These are phyloP conservation scores for Neurospora hispaniola DNA, from an alignment of 495 filamentous ascomycete species.

Conservation along the genomic window DNA sequence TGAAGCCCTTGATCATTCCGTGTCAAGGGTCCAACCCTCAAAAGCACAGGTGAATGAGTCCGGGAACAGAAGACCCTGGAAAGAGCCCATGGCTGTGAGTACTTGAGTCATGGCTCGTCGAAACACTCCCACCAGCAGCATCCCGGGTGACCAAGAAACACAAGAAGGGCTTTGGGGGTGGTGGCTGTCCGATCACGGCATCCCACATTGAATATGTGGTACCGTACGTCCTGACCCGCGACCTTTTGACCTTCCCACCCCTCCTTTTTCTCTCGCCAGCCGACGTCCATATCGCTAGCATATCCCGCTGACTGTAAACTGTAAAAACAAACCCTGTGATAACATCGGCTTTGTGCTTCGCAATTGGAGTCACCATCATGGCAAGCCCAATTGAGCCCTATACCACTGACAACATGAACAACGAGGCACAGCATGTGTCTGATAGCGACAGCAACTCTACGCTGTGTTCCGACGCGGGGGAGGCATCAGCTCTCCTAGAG, in stretches of 20 bases:
- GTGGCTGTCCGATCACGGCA: not conserved
- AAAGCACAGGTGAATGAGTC: not conserved
- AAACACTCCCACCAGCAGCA: not conserved
- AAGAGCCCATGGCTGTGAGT: not conserved
- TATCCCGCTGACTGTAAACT: not conserved
- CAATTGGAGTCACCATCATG: not conserved
- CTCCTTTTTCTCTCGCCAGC: not conserved
- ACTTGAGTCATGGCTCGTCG: not conserved
- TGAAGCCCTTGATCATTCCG: not conserved
- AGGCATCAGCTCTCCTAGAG: slow-evolving; percentile 16
- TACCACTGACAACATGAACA: not conserved
- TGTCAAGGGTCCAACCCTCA: not conserved
- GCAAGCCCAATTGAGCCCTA: not conserved
- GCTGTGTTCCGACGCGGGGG: slow-evolving; percentile 3
- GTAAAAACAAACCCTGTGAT: not conserved
- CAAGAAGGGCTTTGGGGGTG: too few relatives aligned
- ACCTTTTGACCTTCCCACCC: not conserved
- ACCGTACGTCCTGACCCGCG: not conserved
- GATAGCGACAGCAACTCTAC: not conserved
- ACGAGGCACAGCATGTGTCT: not conserved
- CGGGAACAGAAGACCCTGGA: not conserved
- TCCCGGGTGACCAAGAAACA: too few relatives aligned
- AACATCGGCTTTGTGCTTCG: not conserved
- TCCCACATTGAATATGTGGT: not conserved
- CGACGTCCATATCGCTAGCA: not conserved